Evolutionary conservation across 306 rosid species (phyloP), one percentile per base, ranked within the genome.

Genomic region (Rubus idaeus): DNA sequence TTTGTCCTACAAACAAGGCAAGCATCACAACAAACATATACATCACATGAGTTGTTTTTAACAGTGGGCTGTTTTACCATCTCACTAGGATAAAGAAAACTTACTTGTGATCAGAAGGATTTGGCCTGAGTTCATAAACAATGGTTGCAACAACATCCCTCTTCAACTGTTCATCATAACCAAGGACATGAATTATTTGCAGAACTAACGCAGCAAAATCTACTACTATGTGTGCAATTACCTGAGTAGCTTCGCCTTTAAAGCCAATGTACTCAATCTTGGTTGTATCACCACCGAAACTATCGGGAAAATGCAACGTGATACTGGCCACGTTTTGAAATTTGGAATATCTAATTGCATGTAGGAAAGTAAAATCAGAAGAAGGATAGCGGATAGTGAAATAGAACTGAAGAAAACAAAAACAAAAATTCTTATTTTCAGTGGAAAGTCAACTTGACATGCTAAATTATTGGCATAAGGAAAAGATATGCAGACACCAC

Each of bases 91-190:
- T 56, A 76, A 74, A 4, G 68, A 45, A 74, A 20, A 83, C 89
- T 86, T 87, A 92, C 99, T 95, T 95, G 92, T 95, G 99, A 72
- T 95, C 99, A 42, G 99, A 92, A 75, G 99, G 99, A 88, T 95
- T 95, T 70, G 99, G 99, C 86, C 52, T 88, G 42, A 95, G 80
- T 87, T 95, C 99, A 72, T 92, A 95, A 11, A 95, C 97, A 82
- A 95, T 89, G 61, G 92, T 92, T 2, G 93, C 97, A 51, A 94
- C 96, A 30, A 86, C 97, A 70, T 92, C 96, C 83, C 99, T 89
- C 90, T 91, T 92, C 77, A 95, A 75, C 99, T 95, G 89, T 63
- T 78, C 68, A 83, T 57, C 37, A 62, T 10, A 72, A 73, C 56
- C 35, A 82, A 64, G 14, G 40, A 66, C 63, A 75, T 75, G 53